These are phyloP conservation scores for Cucumis cinereus DNA, from an alignment of 306 rosid species.

Conservation along the genomic window DNA sequence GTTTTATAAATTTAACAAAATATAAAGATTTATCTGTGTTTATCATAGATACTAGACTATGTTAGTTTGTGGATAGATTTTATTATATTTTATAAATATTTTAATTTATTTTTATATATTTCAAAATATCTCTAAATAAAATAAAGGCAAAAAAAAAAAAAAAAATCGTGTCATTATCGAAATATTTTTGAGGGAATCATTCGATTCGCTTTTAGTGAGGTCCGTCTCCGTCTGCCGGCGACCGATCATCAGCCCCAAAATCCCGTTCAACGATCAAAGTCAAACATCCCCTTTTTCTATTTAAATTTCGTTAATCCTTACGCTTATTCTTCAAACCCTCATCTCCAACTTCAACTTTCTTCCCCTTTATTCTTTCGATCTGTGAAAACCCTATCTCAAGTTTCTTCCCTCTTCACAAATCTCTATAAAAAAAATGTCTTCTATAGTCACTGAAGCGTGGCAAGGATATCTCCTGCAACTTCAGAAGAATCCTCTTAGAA, in stretches of 20 bases:
- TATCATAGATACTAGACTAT: too few species aligned
- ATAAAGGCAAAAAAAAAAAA: too few species aligned
- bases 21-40: too few species aligned
- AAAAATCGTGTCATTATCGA: too few species aligned
- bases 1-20: too few species aligned
- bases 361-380: neutral
- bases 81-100: too few species aligned
- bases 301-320: neutral
- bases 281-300: neutral
- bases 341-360: neutral
- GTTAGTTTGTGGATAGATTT: too few species aligned
- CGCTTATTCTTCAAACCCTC: neutral
- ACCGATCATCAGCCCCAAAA: neutral
- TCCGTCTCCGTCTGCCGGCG: neutral
- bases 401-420: constrained; percentile 1
- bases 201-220: neutral
- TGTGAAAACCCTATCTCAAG: constrained; percentile 4
- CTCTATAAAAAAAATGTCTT: constrained; percentile 38
- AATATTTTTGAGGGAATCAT: too few species aligned
- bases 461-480: constrained; percentile 60
- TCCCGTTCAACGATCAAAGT: neutral
- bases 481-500: constrained; percentile 75
- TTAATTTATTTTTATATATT: too few species aligned
- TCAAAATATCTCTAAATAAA: too few species aligned
- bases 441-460: constrained; percentile 44